Evolutionary conservation across 2,329 filamentous ascomycete species (phyloP).

Genomic region (Colletotrichum melonis): DNA sequence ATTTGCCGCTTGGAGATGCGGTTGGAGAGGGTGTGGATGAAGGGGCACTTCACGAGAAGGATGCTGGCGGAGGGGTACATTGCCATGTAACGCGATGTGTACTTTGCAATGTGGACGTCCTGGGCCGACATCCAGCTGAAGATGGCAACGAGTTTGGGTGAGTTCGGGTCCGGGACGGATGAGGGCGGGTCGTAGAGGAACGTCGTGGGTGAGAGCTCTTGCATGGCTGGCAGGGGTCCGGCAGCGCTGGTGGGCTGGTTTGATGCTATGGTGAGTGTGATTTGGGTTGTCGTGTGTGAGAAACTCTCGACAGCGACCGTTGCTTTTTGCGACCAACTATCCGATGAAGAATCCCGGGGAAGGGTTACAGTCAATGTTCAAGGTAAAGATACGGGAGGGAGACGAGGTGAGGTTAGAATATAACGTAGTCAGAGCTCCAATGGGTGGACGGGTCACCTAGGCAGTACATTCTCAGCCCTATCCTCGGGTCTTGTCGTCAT

Average conservation of each 20-base stretch:
- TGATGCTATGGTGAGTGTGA: conserved; percentile 41
- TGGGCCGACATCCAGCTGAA: conserved; percentile 63
- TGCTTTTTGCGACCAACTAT: not conserved
- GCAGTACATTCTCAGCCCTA: conserved; percentile 14
- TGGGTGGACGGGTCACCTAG: conserved; percentile 26
- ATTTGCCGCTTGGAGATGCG: conserved; percentile 47
- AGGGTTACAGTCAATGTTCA: not conserved
- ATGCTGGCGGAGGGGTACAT: conserved; percentile 58
- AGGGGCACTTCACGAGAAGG: conserved; percentile 57
- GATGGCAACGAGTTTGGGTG: conserved; percentile 60
- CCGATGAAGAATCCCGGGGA: not conserved
- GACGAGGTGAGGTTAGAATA: conserved; percentile 4
- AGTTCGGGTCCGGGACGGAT: conserved; percentile 12
- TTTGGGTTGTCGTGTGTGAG: not conserved
- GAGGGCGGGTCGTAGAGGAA: conserved; percentile 48
- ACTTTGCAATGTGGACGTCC: conserved; percentile 64
- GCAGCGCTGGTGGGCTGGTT: conserved; percentile 36
- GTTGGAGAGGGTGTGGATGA: conserved; percentile 49
- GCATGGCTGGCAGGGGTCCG: conserved; percentile 49
- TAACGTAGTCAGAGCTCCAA: conserved; percentile 12
- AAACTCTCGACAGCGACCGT: not conserved
- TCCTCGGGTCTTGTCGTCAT: conserved; percentile 19
- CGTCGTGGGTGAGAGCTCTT: conserved; percentile 49
- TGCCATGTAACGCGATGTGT: conserved; percentile 56
- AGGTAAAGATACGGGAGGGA: not conserved